Base-by-base conservation (phyloP, 108 stramenopile species). In the Cyclostephanos invisitatus region DNA sequence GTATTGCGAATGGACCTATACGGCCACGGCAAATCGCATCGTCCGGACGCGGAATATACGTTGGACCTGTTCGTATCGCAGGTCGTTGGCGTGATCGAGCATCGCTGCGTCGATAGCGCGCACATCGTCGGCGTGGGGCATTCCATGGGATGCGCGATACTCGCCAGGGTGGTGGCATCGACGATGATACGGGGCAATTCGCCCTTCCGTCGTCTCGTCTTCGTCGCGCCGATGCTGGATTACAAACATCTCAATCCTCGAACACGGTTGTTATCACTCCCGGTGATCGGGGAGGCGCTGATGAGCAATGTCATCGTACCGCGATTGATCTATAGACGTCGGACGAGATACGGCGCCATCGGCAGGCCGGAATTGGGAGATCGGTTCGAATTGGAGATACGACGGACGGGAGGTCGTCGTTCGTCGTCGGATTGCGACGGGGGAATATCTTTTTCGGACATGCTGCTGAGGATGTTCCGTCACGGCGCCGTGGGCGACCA, bases 191-290 rank as follows among this genome's bases (percentile, higher is more conserved):
- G 38, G 1, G 56, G 12, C 4, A 37, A 46, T n/a, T n/a, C n/a
- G n/a, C n/a, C n/a, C 0, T 69, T 69, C 28, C 68, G 56, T 5
- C n/a, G 24, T 11, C 47, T 69, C 21, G 24, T 69, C 1, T 47
- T 69, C 10, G 68, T 47, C 28, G 68, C 68, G 0, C 68, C 68
- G 0, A 69, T 69, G 68, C 24, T 69, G 29, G 68, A 69, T 58
- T 69, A 69, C 20, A 58, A 56, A 27, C 18, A 40, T 5, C 55
- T 69, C 48, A 54, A 69, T 40, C 68, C 68, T 0, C 68, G 22
- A 7, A 46, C 68, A 9, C 68, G 68, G 7, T 38, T 69, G 9
- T 42, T 69, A 27, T 42, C 37, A 0, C 38, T 69, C 24, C 68
- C 68, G 5, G 35, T 69, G 54, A 22, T 69, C 55, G 68, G 68